A percentile compares a stretch with the other conserved stretches of the same genome.
These are phyloP conservation scores for Albatrellus sp. DNA, from an alignment of 1,284 basidiomycete species.

Conservation along the genomic window DNA sequence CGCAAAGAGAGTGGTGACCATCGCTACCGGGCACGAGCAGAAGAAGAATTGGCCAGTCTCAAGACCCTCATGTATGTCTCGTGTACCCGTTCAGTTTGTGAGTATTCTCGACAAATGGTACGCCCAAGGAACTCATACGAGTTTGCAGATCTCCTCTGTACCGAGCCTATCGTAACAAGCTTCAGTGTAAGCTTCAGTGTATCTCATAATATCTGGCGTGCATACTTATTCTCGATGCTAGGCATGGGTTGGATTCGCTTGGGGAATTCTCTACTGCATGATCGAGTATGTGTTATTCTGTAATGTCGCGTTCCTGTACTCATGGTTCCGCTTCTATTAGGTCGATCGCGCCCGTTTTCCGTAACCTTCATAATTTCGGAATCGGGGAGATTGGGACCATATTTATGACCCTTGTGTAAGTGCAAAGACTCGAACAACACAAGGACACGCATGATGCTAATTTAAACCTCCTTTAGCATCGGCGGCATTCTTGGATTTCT, in stretches of 20 bases:
- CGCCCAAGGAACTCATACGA: constrained; percentile 1
- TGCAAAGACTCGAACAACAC: not conserved
- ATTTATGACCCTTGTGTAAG: constrained; percentile 46
- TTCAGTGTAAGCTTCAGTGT: constrained; percentile 41
- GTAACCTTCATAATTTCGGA: constrained; percentile 51
- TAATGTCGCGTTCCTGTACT: not conserved
- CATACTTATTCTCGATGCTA: constrained; percentile 15
- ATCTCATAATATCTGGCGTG: not conserved
- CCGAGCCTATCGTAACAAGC: constrained; percentile 66
- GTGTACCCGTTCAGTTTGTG: constrained; percentile 58
- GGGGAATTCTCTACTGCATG: constrained; percentile 67
- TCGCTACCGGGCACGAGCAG: constrained; percentile 48
- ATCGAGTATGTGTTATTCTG: constrained; percentile 35
- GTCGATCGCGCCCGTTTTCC: constrained; percentile 51
- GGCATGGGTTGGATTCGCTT: constrained; percentile 68
- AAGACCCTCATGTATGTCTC: constrained; percentile 48
- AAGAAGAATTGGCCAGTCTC: constrained; percentile 48
- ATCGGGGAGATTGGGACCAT: constrained; percentile 50
- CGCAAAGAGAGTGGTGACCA: constrained; percentile 51
- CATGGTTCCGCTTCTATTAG: constrained; percentile 19
- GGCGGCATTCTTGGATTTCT: constrained; percentile 48
- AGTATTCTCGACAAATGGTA: constrained; percentile 14
- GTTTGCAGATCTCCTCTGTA: constrained; percentile 44
- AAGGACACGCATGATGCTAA: not conserved
- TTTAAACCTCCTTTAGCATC: constrained; percentile 27